These are phyloP conservation scores for Penicillium waksmanii DNA, from an alignment of 495 filamentous ascomycete species.

Conservation along the genomic window DNA sequence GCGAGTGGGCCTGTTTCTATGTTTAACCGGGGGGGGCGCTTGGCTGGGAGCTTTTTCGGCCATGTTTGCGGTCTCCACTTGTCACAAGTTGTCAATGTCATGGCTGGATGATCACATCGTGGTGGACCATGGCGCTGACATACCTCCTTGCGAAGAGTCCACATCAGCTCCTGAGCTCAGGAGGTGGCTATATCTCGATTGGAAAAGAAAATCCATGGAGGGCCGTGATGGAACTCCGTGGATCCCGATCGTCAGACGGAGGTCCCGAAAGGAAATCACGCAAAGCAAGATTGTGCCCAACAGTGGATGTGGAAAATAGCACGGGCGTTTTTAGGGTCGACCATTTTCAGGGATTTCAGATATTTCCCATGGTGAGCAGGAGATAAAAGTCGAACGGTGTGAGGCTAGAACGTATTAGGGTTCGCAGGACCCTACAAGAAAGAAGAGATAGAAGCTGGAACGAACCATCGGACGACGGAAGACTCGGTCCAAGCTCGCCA, in stretches of 20 bases:
- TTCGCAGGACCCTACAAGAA: constrained; percentile 9
- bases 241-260: constrained; percentile 19
- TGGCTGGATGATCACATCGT: constrained; percentile 16
- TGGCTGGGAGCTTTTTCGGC: constrained; percentile 5
- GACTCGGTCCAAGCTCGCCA: constrained; percentile 6
- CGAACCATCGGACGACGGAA: neutral
- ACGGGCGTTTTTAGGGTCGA: constrained; percentile 1
- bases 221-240: constrained; percentile 2
- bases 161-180: constrained; percentile 17
- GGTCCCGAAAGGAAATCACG: constrained; percentile 6
- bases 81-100: neutral
- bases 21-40: constrained; percentile 17
- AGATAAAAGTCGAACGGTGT: neutral
- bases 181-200: constrained; percentile 20
- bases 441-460: constrained; percentile 1
- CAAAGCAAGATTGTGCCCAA: constrained; percentile 4
- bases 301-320: constrained; percentile 2
- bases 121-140: constrained; percentile 25
- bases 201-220: too few species aligned
- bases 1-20: constrained; percentile 25
- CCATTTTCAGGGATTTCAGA: neutral
- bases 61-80: neutral
- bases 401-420: constrained; percentile 12
- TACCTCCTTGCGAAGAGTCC: constrained; percentile 1
- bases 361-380: neutral